phyloP scores from a whole-genome alignment of 352 stramenopile genomes.

The Globisporangium cystogenes region DNA sequence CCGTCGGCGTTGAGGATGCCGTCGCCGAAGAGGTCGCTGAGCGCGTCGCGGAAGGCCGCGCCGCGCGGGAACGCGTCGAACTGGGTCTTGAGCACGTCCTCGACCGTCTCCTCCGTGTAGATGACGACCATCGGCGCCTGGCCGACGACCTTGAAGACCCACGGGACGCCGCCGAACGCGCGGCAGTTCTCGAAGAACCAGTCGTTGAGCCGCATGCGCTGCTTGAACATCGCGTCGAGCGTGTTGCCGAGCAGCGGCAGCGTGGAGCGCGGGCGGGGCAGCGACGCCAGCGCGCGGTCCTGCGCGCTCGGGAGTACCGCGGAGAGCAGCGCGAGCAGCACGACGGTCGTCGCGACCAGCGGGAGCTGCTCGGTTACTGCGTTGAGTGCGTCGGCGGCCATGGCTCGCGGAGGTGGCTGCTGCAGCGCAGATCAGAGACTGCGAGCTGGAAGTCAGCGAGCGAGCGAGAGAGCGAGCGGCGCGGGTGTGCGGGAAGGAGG shows the following conservation, averaged over 20 bases:
- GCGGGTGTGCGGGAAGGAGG: no score
- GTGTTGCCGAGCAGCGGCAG: constrained; percentile 14
- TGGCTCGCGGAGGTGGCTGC: background rate
- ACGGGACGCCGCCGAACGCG: constrained; percentile 19
- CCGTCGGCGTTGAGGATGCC: constrained; percentile 36
- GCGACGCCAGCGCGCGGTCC: constrained; percentile 3
- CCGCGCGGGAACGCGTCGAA: constrained; percentile 68
- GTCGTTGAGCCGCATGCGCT: constrained; percentile 14
- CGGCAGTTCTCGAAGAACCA: constrained; percentile 18
- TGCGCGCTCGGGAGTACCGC: background rate
- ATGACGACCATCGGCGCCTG: constrained; percentile 33
- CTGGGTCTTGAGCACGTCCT: constrained; percentile 49
- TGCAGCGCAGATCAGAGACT: background rate
- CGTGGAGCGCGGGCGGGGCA: constrained; percentile 11
- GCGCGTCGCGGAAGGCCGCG: constrained; percentile 18
- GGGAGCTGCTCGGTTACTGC: background rate
- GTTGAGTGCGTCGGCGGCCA: background rate
- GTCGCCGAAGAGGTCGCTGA: constrained; percentile 53
- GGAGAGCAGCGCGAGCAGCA: background rate
- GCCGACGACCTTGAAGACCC: constrained; percentile 29
- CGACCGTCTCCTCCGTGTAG: constrained; percentile 25
- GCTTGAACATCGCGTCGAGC: constrained; percentile 9
- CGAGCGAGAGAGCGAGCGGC: background rate
- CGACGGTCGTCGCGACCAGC: background rate
- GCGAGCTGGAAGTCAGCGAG: background rate